Evolutionary conservation across 768 basidiomycete genomes (phyloP).

Genomic region (Mycena olivaceomarginata): DNA sequence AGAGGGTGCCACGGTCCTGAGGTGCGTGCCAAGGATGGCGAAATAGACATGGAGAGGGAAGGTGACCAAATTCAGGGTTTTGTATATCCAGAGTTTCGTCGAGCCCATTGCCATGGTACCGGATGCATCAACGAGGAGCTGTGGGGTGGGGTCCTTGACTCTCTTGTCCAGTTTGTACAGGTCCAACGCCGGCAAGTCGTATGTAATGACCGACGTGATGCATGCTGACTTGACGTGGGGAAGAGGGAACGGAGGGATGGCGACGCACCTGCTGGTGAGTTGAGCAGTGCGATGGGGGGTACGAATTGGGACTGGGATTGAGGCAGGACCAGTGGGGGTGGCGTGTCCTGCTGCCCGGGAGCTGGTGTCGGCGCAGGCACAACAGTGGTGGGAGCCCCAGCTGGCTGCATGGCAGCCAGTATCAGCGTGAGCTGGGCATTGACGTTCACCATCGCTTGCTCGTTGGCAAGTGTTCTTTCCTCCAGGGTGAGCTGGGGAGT

Average conservation of each 20-base stretch:
- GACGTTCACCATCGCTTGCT: no score
- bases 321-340: not conserved
- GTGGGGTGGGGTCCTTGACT: not conserved
- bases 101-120: not conserved
- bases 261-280: not conserved
- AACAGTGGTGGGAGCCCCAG: not conserved
- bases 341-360: not conserved
- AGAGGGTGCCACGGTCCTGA: not conserved
- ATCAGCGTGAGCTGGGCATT: not conserved
- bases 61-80: not conserved
- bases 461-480: no score
- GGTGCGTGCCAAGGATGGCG: not conserved
- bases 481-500: no score
- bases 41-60: not conserved
- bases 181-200: not conserved
- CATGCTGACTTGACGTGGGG: not conserved
- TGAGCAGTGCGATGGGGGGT: not conserved
- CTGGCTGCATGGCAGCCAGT: not conserved
- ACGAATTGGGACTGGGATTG: not conserved
- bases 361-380: not conserved
- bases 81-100: not conserved
- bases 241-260: not conserved
- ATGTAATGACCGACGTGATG: not conserved
- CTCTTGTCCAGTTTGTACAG: not conserved
- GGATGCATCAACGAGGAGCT: not conserved